Conservation (phyloP, 805 yeast species). For the Isabelozyma heimii region DNA sequence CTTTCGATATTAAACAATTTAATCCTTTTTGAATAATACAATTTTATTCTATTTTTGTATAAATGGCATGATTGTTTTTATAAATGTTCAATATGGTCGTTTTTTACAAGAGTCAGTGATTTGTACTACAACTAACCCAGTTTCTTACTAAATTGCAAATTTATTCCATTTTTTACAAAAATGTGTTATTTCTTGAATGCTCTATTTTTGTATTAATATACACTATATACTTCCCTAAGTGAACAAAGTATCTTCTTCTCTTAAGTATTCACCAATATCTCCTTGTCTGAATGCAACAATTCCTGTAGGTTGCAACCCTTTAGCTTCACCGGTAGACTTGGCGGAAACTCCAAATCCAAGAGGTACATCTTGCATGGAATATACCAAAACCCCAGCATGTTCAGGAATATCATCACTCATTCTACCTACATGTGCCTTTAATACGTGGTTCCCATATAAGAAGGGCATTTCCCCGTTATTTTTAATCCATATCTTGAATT, state of each 20-base stretch:
- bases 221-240: slow-evolving; percentile 42
- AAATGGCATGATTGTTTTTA: no score
- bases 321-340: slow-evolving; percentile 83
- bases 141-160: no score
- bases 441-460: slow-evolving; percentile 91
- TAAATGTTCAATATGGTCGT: no score
- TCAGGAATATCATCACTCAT: slow-evolving; percentile 98
- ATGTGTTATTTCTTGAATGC: not conserved
- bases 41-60: no score
- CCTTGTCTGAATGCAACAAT: slow-evolving; percentile 96
- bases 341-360: slow-evolving; percentile 95
- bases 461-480: slow-evolving; percentile 98
- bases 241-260: slow-evolving; percentile 96
- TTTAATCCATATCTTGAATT: slow-evolving; percentile 94
- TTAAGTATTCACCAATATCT: slow-evolving; percentile 94
- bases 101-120: no score
- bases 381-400: slow-evolving; percentile 92
- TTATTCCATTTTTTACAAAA: no score
- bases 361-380: slow-evolving; percentile 88
- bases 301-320: slow-evolving; percentile 86
- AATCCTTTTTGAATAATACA: no score
- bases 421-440: slow-evolving; percentile 94
- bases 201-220: not conserved
- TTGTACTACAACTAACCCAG: no score
- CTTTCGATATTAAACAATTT: no score